Base-by-base conservation (phyloP, 2,329 filamentous ascomycete species). In the Aspergillus sclerotialis region DNA sequence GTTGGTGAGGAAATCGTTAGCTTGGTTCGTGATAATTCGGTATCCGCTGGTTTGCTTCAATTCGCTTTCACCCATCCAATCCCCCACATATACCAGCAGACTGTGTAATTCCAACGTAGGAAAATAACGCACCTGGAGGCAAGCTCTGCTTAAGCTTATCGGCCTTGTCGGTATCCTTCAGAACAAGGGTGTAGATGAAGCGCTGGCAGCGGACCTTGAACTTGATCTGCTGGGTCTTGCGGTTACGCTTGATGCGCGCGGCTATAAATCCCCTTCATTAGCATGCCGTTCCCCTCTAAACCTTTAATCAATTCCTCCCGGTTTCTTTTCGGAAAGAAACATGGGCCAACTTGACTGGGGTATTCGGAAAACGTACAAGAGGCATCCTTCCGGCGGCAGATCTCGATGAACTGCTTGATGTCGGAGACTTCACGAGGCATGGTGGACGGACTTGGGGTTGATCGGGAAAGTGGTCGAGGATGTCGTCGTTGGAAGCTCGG, bases 401-500 rank as follows among this genome's bases (percentile, higher is more conserved):
- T 94, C 84, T 96, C 92, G 72, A 98, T 94, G 86, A 98, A 98
- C 80, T 94, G 69, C 68, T 98, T 96, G 80, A 96, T 96, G 69
- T 96, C 92, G 67, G 81, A 85, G 70, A 95, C 84, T 85, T 96
- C 88, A 65, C 80, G 78, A 82, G 92, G 90, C 92, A 98, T 98
- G 72, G 75, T 94, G 85, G 72, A 73, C 71, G 74, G 28, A n/a
- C 7, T 28, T 8, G 4, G 23, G 23, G 23, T 24, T 24, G 23
- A 24, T 24, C 8, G 23, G n/a, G 23, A 9, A 24, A n/a, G n/a
- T 24, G 8, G 23, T 24, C n/a, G 23, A 24, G 23, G 23, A 24
- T 12, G 17, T n/a, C n/a, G n/a, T n/a, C n/a, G n/a, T n/a, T n/a
- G n/a, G n/a, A n/a, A n/a, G n/a, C n/a, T n/a, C n/a, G n/a, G n/a